These are phyloP conservation scores for Pelargonium australe DNA, from an alignment of 441 rosid species.

Conservation along the genomic window DNA sequence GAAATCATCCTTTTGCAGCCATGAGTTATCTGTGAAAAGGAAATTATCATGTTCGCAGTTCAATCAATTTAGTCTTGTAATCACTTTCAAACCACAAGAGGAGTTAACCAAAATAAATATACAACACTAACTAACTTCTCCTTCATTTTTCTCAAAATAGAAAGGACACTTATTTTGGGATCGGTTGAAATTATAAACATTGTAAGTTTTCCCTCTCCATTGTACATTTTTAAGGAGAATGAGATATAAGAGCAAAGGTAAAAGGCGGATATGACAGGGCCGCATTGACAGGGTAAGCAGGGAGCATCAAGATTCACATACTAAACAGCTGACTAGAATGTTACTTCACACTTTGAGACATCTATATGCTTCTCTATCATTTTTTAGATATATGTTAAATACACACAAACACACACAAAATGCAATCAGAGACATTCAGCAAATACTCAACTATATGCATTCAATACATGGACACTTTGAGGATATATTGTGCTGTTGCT, in stretches of 20 bases:
- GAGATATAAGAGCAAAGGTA: too few species aligned
- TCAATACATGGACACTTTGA: too few species aligned
- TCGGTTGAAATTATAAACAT: too few species aligned
- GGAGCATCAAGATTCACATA: background rate
- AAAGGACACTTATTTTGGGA: too few species aligned
- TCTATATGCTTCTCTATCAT: background rate
- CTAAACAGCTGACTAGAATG: background rate
- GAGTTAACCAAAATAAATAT: too few species aligned
- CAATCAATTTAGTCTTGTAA: background rate
- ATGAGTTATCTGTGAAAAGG: slow-evolving; percentile 38
- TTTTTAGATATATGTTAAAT: background rate
- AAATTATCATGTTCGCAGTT: background rate
- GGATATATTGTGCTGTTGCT: too few species aligned
- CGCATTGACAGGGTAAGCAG: background rate
- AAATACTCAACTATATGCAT: background rate
- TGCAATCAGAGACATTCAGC: background rate
- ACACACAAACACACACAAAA: background rate
- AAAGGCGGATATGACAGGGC: too few species aligned
- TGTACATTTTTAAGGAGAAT: too few species aligned
- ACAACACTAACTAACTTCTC: too few species aligned
- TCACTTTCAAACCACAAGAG: background rate
- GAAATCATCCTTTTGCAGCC: slow-evolving; percentile 37
- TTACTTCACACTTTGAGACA: background rate
- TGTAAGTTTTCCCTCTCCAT: too few species aligned
- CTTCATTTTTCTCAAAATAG: too few species aligned